These are phyloP conservation scores for Platanus orientalis DNA, from an alignment of 164 flowering plant species.

Conservation along the genomic window DNA sequence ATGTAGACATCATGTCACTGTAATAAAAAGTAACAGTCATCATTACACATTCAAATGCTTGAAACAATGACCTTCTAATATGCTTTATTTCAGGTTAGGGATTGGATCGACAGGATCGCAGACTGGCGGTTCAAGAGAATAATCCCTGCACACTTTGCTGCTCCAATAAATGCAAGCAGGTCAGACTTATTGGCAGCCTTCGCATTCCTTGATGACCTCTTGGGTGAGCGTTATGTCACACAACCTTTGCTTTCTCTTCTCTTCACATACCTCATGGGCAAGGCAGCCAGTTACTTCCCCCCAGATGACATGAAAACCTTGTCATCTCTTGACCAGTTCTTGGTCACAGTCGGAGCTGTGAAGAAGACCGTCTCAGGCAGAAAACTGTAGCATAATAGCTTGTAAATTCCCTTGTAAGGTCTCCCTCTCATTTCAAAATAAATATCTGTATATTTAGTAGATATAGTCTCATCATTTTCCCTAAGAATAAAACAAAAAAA, in stretches of 20 bases:
- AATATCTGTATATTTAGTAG: background rate
- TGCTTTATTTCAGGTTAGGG: constrained; percentile 48
- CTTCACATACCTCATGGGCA: constrained; percentile 77
- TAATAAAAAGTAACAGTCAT: no score
- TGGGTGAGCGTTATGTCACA: constrained; percentile 66
- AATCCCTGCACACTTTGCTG: constrained; percentile 95
- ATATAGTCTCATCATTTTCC: background rate
- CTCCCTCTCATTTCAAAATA: background rate
- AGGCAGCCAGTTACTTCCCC: constrained; percentile 91
- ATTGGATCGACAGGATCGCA: constrained; percentile 79
- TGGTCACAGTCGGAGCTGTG: constrained; percentile 89
- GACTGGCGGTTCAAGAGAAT: constrained; percentile 92
- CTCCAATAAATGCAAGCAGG: constrained; percentile 73
- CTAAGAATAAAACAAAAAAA: no score
- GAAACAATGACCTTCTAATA: background rate
- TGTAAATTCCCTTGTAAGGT: background rate
- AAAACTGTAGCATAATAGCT: constrained; percentile 21
- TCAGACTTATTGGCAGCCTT: constrained; percentile 89
- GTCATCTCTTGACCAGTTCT: constrained; percentile 87
- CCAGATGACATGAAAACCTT: constrained; percentile 97
- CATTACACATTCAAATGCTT: background rate
- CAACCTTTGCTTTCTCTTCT: constrained; percentile 71
- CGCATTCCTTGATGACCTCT: constrained; percentile 82
- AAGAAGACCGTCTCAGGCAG: constrained; percentile 93
- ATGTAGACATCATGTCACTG: no score